phyloP scores from a whole-genome alignment of 495 filamentous ascomycete species.

The Cudoniella acicularis region DNA sequence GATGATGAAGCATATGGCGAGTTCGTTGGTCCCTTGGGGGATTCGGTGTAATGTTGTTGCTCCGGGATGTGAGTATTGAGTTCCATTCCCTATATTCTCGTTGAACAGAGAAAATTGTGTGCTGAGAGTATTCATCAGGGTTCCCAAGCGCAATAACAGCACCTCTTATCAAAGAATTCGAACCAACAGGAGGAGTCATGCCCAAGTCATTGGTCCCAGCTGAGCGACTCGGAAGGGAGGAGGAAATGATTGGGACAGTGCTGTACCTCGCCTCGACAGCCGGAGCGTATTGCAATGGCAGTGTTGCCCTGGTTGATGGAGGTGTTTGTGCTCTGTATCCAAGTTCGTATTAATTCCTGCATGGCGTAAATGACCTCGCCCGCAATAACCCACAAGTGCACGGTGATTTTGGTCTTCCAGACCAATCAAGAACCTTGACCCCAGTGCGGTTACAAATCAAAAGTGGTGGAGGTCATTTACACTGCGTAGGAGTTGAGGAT shows the following conservation, averaged over 20 bases:
- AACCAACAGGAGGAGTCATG: no score
- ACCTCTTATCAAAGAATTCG: no score
- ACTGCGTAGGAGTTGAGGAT: no score
- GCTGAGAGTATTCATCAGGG: no score
- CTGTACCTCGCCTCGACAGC: constrained; percentile 60
- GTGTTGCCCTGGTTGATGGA: constrained; percentile 54
- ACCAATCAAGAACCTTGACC: no score
- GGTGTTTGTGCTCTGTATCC: constrained; percentile 39
- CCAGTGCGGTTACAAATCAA: no score
- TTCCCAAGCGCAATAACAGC: no score
- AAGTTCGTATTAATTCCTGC: constrained; percentile 13
- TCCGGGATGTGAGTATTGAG: constrained; percentile 53
- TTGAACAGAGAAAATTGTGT: neutral
- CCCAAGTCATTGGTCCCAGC: no score
- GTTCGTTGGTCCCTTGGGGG: constrained; percentile 48
- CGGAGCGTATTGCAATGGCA: constrained; percentile 56
- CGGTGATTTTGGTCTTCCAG: no score
- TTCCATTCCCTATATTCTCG: constrained; percentile 2
- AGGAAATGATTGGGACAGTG: constrained; percentile 61
- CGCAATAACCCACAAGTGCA: no score
- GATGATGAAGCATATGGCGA: constrained; percentile 59
- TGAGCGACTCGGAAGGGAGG: constrained; percentile 49
- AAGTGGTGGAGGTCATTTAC: no score
- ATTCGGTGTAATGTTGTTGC: constrained; percentile 65
- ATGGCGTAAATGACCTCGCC: no score